These are phyloP conservation scores for Solanum clarkiae DNA, from an alignment of 257 asterid species.

Conservation along the genomic window DNA sequence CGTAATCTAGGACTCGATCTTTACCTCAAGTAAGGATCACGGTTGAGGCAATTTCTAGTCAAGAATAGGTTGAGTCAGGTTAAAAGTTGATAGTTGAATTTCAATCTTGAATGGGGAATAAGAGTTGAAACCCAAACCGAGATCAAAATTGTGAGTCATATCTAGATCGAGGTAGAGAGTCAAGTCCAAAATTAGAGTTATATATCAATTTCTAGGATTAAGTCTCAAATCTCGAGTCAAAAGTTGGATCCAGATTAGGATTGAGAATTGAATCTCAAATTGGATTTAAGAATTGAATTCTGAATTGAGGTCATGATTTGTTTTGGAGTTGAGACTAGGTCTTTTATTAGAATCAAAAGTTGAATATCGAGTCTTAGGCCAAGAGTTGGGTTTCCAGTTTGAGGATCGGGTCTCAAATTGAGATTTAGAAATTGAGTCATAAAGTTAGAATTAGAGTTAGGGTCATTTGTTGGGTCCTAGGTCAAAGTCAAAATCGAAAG, in stretches of 20 bases:
- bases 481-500: background rate
- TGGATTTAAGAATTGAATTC: background rate
- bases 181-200: background rate
- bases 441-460: too few species aligned
- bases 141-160: accelerated
- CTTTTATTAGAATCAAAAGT: background rate
- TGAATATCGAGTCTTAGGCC: background rate
- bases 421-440: too few species aligned
- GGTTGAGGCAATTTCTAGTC: background rate
- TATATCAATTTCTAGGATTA: too few species aligned
- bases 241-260: accelerated
- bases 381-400: background rate
- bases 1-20: background rate
- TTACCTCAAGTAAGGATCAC: background rate
- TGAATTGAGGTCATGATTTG: background rate
- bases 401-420: background rate
- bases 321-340: background rate
- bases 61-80: background rate
- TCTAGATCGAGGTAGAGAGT: background rate
- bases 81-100: background rate
- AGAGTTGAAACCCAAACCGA: background rate
- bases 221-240: too few species aligned
- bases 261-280: background rate
- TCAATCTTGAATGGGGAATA: background rate
- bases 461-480: background rate